Conservation (phyloP, 495 filamentous ascomycete genomes). For the Cercophora sp. region DNA sequence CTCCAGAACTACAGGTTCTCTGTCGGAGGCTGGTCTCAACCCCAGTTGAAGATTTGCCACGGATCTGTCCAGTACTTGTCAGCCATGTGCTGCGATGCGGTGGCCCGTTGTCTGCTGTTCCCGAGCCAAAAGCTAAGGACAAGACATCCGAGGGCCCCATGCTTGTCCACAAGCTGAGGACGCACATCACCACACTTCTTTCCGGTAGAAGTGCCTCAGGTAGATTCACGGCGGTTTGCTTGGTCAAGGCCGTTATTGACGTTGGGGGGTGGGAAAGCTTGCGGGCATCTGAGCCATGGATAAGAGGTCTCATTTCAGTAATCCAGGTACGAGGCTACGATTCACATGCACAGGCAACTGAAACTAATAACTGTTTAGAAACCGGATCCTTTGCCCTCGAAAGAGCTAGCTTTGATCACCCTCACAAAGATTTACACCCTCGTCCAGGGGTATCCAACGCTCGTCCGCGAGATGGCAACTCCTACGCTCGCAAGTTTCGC, state of each 20-base stretch:
- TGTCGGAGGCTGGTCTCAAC: conserved; percentile 64
- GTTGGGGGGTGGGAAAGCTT: conserved; percentile 76
- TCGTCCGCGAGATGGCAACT: conserved; percentile 83
- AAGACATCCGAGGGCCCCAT: conserved; percentile 55
- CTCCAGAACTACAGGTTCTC: conserved; percentile 57
- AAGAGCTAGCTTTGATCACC: conserved; percentile 68
- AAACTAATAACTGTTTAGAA: conserved; percentile 58
- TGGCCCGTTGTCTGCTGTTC: conserved; percentile 51
- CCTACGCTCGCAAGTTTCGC: conserved; percentile 73
- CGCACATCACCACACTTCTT: conserved; percentile 68
- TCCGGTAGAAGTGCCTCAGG: conserved; percentile 66
- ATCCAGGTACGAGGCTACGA: conserved; percentile 67
- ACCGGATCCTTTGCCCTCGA: conserved; percentile 66
- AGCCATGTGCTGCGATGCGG: conserved; percentile 58
- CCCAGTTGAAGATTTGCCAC: conserved; percentile 59
- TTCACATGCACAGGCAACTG: no score
- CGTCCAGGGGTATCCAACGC: conserved; percentile 72
- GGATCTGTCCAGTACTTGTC: conserved; percentile 57
- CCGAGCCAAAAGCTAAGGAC: conserved; percentile 46
- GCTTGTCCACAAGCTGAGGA: conserved; percentile 74
- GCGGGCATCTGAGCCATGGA: conserved; percentile 64
- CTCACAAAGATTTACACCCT: conserved; percentile 77
- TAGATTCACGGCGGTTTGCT: conserved; percentile 69
- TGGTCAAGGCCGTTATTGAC: conserved; percentile 78
- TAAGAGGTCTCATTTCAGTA: conserved; percentile 64